Percentiles rank a stretch among this genome's conserved stretches.
Conservation (phyloP, 1,284 basidiomycete species). For the Trichosporon sp. region DNA sequence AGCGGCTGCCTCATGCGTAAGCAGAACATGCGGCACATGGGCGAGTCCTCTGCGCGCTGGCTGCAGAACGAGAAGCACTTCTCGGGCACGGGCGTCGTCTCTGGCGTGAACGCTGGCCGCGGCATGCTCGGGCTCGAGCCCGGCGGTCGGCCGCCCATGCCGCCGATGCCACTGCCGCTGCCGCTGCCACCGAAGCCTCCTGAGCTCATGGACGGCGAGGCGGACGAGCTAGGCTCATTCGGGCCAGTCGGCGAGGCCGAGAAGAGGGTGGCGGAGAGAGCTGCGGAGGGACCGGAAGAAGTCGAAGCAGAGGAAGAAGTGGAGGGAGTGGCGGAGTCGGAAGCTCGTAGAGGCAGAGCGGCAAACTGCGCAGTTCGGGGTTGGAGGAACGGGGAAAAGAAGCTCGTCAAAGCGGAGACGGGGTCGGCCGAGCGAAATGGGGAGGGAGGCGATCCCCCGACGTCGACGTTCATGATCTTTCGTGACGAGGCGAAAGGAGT, state of each 20-base stretch:
- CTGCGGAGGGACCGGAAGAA: too few relatives aligned
- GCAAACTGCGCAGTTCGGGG: not conserved
- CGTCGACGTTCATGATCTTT: not conserved
- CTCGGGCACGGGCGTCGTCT: slow-evolving; percentile 25
- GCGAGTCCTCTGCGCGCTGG: slow-evolving; percentile 27
- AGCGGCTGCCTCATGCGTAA: slow-evolving; percentile 24
- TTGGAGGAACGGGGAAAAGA: not conserved
- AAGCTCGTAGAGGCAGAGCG: not conserved
- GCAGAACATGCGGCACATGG: slow-evolving; percentile 42
- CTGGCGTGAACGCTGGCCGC: not conserved
- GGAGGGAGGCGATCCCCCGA: not conserved
- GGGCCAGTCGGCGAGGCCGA: not conserved
- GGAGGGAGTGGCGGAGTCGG: not conserved
- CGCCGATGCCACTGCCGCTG: not conserved
- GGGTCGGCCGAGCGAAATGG: not conserved
- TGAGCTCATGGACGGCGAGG: not conserved
- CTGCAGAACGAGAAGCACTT: slow-evolving; percentile 40
- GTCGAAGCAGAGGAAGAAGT: not conserved
- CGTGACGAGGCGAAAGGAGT: not conserved
- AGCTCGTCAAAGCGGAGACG: not conserved
- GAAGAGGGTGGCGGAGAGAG: not conserved
- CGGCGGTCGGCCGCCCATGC: too few relatives aligned
- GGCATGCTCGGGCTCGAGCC: not conserved
- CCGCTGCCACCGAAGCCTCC: not conserved
- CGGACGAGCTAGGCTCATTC: too few relatives aligned